Percentiles rank a stretch among this genome's conserved stretches.
Evolutionary conservation across 352 stramenopile species (phyloP).

Genomic region (Phytophthora citrophthora): DNA sequence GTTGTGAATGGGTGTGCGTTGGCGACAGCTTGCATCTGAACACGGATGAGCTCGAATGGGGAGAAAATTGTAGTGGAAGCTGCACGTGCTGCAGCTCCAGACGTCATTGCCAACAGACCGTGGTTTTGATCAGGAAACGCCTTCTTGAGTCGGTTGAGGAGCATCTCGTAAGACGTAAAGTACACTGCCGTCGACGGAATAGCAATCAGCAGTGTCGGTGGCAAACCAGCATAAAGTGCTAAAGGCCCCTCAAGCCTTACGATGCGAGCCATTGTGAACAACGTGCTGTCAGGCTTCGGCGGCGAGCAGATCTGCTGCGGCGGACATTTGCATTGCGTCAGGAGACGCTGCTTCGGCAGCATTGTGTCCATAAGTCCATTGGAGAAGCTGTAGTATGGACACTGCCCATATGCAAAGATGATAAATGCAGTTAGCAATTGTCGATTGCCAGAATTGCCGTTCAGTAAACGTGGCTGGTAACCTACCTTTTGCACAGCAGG

Average conservation of each 20-base stretch:
- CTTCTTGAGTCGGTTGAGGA: slow-evolving; percentile 47
- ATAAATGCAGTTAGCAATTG: slow-evolving; percentile 7
- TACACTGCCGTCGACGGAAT: slow-evolving; percentile 95
- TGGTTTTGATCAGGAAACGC: slow-evolving; percentile 47
- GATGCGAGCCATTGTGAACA: slow-evolving; percentile 75
- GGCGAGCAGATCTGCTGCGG: slow-evolving; percentile 48
- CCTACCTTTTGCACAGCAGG: slow-evolving; percentile 56
- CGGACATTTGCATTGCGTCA: slow-evolving; percentile 62
- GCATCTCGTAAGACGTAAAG: slow-evolving; percentile 93
- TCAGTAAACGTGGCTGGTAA: background rate
- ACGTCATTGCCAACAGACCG: slow-evolving; percentile 52
- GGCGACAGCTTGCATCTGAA: slow-evolving; percentile 82
- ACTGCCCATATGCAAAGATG: slow-evolving; percentile 30
- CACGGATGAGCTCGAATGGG: slow-evolving; percentile 87
- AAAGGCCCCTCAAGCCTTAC: slow-evolving; percentile 61
- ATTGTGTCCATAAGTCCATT: slow-evolving; percentile 87
- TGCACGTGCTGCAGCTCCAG: slow-evolving; percentile 58
- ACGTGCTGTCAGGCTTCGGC: slow-evolving; percentile 50
- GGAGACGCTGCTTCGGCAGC: slow-evolving; percentile 65
- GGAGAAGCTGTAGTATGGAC: slow-evolving; percentile 78
- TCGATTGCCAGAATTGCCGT: slow-evolving; percentile 6
- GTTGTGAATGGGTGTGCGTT: slow-evolving; percentile 59
- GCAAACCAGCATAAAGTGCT: slow-evolving; percentile 82
- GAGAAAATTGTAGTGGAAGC: slow-evolving; percentile 76
- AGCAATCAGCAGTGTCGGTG: slow-evolving; percentile 91